Evolutionary conservation across 768 basidiomycete genomes (phyloP).

Genomic region (Hericium alpestre): DNA sequence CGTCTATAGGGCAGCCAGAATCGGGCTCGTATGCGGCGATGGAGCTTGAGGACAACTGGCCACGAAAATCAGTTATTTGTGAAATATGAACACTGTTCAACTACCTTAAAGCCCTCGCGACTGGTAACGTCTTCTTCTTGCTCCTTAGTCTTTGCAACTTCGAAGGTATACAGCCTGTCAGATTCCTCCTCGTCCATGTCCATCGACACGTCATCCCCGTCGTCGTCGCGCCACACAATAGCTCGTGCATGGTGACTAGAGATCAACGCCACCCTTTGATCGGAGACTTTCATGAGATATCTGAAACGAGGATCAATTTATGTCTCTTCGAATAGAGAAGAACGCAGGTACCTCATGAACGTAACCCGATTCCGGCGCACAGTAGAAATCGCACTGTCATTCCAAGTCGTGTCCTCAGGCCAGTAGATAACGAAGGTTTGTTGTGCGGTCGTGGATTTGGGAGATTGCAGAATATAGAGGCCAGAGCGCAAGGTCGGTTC

Average conservation of each 20-base stretch:
- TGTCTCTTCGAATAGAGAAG: background rate
- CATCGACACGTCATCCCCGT: slow-evolving; percentile 14
- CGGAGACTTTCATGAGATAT: slow-evolving; percentile 49
- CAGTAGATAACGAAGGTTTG: slow-evolving; percentile 43
- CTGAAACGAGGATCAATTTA: slow-evolving; percentile 18
- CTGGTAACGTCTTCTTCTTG: slow-evolving; percentile 40
- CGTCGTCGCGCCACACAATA: slow-evolving; percentile 33
- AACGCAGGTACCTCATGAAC: slow-evolving; percentile 42
- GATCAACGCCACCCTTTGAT: slow-evolving; percentile 42
- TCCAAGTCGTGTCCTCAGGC: slow-evolving; percentile 53
- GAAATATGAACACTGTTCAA: background rate
- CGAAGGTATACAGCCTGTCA: slow-evolving; percentile 42
- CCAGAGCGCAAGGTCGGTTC: slow-evolving; percentile 34
- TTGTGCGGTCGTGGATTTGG: background rate
- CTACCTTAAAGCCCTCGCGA: slow-evolving; percentile 37
- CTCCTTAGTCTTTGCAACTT: slow-evolving; percentile 43
- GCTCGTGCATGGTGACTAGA: slow-evolving; percentile 35
- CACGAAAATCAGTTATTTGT: no score
- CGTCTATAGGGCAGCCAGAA: no score
- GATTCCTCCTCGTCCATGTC: slow-evolving; percentile 31
- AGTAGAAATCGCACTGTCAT: slow-evolving; percentile 34
- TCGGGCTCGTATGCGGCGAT: no score
- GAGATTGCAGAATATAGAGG: slow-evolving; percentile 32
- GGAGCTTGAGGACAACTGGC: no score
- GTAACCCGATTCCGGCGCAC: slow-evolving; percentile 44